phyloP scores from a whole-genome alignment of 2,329 filamentous ascomycete species.

The Botrytis medusae region DNA sequence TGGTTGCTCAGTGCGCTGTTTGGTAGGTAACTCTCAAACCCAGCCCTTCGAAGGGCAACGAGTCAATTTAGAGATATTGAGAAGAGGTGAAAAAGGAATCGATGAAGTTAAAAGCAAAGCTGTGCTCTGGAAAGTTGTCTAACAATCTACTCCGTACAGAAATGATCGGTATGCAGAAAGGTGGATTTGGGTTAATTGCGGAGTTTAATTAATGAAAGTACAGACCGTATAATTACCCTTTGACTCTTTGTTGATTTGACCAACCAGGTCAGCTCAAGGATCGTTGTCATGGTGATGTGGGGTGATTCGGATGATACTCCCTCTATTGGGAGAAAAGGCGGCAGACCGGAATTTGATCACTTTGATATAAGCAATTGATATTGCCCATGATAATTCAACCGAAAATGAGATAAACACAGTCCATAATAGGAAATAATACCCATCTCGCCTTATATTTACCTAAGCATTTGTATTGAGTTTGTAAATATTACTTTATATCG shows the following conservation, averaged over 20 bases:
- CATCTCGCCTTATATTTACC: neutral
- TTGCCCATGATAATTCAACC: neutral
- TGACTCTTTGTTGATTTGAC: conserved; percentile 10
- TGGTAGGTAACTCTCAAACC: neutral
- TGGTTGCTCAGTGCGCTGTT: neutral
- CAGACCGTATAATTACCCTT: neutral
- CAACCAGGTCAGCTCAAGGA: neutral
- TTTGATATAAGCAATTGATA: neutral
- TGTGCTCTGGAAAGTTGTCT: conserved; percentile 3
- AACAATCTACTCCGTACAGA: neutral
- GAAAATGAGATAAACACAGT: neutral
- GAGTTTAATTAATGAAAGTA: conserved; percentile 1
- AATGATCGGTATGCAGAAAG: conserved; percentile 19
- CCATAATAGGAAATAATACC: neutral
- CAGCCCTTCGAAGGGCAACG: conserved; percentile 17
- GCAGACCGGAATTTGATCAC: neutral
- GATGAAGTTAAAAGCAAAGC: conserved; percentile 4
- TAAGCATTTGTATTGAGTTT: neutral
- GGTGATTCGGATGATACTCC: neutral
- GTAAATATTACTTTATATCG: neutral
- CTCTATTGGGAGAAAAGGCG: neutral
- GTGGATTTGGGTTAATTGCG: conserved; percentile 22
- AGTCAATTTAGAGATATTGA: neutral
- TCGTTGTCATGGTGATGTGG: conserved; percentile 13
- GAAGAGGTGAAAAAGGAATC: conserved; percentile 3